Evolutionary conservation across 805 yeast genomes (phyloP).

Genomic region (Tanozyma kutaoensis): DNA sequence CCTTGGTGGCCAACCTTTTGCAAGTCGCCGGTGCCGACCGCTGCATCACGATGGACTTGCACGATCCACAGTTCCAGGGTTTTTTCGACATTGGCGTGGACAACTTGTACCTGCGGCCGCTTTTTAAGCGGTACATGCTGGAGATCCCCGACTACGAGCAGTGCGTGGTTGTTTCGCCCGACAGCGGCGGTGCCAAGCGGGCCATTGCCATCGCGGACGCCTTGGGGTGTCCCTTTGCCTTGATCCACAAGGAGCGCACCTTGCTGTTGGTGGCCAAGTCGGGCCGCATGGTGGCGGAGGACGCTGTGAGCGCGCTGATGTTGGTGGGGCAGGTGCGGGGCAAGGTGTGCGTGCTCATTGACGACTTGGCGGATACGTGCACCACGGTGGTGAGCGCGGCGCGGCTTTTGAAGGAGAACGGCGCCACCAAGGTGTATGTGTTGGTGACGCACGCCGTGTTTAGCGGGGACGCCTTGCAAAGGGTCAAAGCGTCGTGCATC

Average conservation of each 20-base stretch:
- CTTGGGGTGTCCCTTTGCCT: constrained; percentile 77
- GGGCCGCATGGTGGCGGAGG: too few relatives aligned
- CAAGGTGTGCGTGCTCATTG: constrained; percentile 79
- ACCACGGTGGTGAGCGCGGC: constrained; percentile 90
- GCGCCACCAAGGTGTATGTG: constrained; percentile 78
- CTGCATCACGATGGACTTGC: constrained; percentile 93
- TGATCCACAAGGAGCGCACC: constrained; percentile 72
- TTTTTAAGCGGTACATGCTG: constrained; percentile 73
- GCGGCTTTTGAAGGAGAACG: constrained; percentile 79
- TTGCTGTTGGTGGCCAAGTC: constrained; percentile 15
- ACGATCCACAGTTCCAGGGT: constrained; percentile 97
- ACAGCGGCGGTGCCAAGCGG: constrained; percentile 97
- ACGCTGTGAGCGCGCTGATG: constrained; percentile 75
- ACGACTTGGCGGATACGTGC: constrained; percentile 90
- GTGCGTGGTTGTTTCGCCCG: constrained; percentile 92
- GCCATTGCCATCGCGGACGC: constrained; percentile 92
- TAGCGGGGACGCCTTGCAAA: constrained; percentile 77
- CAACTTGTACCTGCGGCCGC: constrained; percentile 79
- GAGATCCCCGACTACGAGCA: constrained; percentile 72
- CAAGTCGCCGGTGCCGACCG: constrained; percentile 95
- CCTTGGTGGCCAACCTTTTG: constrained; percentile 74
- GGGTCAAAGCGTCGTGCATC: constrained; percentile 54
- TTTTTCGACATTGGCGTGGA: constrained; percentile 95
- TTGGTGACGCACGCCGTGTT: constrained; percentile 87
- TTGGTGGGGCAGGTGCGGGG: constrained; percentile 89